phyloP scores from a whole-genome alignment of 768 basidiomycete genomes.

The Boletus huronensis region DNA sequence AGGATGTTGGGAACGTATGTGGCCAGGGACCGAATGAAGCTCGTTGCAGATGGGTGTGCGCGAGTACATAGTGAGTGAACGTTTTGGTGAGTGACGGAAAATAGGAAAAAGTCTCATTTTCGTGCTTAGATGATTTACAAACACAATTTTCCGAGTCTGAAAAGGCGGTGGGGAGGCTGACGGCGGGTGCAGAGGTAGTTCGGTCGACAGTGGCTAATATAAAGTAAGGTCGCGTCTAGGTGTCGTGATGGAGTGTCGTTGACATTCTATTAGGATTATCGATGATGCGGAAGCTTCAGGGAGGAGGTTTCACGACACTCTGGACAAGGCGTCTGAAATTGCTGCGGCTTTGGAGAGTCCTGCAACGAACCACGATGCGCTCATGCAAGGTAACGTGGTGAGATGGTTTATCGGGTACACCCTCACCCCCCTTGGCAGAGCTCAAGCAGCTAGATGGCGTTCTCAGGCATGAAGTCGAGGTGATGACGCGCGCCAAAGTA shows the following conservation, averaged over 20 bases:
- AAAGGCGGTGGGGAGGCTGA: conserved; percentile 48
- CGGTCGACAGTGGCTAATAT: conserved; percentile 46
- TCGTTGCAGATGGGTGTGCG: conserved; percentile 70
- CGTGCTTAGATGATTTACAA: conserved; percentile 52
- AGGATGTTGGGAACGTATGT: conserved; percentile 81
- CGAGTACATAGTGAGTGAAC: conserved; percentile 59
- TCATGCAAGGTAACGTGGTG: conserved; percentile 47
- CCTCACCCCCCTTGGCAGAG: conserved; percentile 39
- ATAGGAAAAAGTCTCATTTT: background rate
- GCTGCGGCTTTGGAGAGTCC: conserved; percentile 55
- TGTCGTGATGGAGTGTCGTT: background rate
- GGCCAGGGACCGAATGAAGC: conserved; percentile 70
- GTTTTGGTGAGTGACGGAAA: background rate
- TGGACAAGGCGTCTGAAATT: conserved; percentile 52
- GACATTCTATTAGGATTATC: conserved; percentile 40
- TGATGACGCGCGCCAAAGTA: conserved; percentile 56
- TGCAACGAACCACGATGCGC: conserved; percentile 44
- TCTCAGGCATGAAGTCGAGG: conserved; percentile 58
- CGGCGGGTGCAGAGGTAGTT: conserved; percentile 56
- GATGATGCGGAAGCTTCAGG: conserved; percentile 57
- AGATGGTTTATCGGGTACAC: background rate
- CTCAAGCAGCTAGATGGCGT: conserved; percentile 59
- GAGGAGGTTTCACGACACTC: conserved; percentile 55
- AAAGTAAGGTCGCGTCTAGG: conserved; percentile 37
- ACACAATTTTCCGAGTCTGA: conserved; percentile 53